phyloP scores from a whole-genome alignment of 129 eudicot genomes.

The Erigeron canadensis region DNA sequence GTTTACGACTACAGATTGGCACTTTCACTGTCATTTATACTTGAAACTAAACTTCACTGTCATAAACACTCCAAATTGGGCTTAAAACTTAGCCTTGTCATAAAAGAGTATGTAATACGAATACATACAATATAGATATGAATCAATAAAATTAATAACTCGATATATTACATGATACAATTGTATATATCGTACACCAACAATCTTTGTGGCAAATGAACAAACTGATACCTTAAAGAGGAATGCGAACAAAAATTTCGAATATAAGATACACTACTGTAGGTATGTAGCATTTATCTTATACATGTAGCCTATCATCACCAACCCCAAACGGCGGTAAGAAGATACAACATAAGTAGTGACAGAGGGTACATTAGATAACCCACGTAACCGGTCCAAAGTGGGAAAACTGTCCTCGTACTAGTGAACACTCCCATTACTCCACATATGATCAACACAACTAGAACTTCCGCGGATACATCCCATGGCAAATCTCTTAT shows the following conservation, averaged over 20 bases:
- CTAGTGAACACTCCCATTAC: slow-evolving; percentile 50
- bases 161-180: too few species aligned
- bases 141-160: too few species aligned
- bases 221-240: neutral
- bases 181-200: too few species aligned
- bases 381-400: slow-evolving; percentile 57
- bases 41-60: too few species aligned
- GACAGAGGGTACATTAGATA: slow-evolving; percentile 57
- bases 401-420: slow-evolving; percentile 48
- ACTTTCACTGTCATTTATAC: too few species aligned
- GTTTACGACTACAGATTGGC: too few species aligned
- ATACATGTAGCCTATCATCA: slow-evolving; percentile 32
- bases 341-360: slow-evolving; percentile 49
- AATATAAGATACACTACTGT: neutral
- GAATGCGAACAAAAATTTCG: neutral
- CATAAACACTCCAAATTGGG: too few species aligned
- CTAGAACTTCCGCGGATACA: slow-evolving; percentile 71
- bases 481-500: slow-evolving; percentile 51
- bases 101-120: too few species aligned
- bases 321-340: slow-evolving; percentile 50
- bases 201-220: too few species aligned
- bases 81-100: too few species aligned
- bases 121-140: too few species aligned
- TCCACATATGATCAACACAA: slow-evolving; percentile 52
- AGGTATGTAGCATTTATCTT: neutral